Percentiles rank a stretch among this genome's conserved stretches.
Conservation (phyloP, 192 early-diverging fungal genomes). For the Entomortierella chlamydospora region DNA sequence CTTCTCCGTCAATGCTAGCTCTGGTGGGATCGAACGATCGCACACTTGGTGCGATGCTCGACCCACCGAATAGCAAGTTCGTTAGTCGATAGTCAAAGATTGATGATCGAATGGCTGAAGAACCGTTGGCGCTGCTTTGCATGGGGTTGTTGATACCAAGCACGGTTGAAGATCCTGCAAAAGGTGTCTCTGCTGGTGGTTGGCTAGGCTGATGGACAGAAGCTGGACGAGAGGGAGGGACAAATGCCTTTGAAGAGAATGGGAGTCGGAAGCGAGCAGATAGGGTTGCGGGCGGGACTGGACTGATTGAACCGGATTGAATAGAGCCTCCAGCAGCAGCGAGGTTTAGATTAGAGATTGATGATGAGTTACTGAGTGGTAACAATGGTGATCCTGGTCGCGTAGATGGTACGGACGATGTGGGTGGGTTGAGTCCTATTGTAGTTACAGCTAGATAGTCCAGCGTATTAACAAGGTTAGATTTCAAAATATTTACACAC, state of each 20-base stretch:
- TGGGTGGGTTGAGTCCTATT: constrained; percentile 28
- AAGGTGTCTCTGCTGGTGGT: constrained; percentile 4
- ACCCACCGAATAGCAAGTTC: constrained; percentile 37
- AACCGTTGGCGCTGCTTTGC: constrained; percentile 28
- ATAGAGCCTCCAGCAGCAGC: not conserved
- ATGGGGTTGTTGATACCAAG: constrained; percentile 53
- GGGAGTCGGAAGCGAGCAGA: constrained; percentile 43
- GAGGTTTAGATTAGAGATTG: constrained; percentile 8
- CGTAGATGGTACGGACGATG: constrained; percentile 35
- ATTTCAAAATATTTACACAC: constrained; percentile 24
- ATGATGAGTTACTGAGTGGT: constrained; percentile 16
- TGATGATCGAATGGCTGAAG: constrained; percentile 39
- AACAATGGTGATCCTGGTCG: constrained; percentile 30
- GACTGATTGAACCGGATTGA: not conserved
- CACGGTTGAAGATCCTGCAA: constrained; percentile 9
- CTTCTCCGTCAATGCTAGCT: constrained; percentile 11
- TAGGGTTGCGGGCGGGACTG: constrained; percentile 30
- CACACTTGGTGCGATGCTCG: constrained; percentile 45
- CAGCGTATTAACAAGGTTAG: constrained; percentile 14
- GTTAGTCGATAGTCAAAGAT: constrained; percentile 49
- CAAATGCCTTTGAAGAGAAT: constrained; percentile 45
- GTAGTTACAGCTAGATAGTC: constrained; percentile 29
- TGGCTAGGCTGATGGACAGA: constrained; percentile 39
- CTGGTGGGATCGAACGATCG: constrained; percentile 45
- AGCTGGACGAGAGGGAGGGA: constrained; percentile 42